Percentiles rank a stretch among this genome's conserved stretches.
These are phyloP conservation scores for Ascochyta clinopodiicola DNA, from an alignment of 2,329 filamentous ascomycete species.

Conservation along the genomic window DNA sequence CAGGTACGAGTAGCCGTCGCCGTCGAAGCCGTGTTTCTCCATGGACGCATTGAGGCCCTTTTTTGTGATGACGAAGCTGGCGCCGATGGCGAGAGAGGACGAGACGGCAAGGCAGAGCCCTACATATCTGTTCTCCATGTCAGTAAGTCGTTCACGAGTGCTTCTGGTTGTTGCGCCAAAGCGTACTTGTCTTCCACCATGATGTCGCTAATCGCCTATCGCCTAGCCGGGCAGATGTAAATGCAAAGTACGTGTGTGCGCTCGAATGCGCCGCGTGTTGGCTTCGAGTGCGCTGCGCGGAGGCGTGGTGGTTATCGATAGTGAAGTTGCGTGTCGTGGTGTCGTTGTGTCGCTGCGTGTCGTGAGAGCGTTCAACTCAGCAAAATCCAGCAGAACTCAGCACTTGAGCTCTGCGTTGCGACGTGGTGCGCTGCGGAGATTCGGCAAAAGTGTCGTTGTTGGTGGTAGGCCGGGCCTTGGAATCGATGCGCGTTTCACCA, in stretches of 20 bases:
- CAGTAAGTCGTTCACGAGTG: constrained; percentile 18
- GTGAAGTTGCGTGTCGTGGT: constrained; percentile 1
- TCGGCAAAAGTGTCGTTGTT: constrained; percentile 4
- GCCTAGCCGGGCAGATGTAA: constrained; percentile 12
- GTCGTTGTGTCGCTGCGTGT: not conserved
- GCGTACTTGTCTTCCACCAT: constrained; percentile 53
- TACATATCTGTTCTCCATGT: constrained; percentile 47
- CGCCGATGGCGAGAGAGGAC: constrained; percentile 50
- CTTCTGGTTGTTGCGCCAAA: constrained; percentile 9
- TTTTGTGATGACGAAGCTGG: constrained; percentile 98
- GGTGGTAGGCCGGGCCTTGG: constrained; percentile 13
- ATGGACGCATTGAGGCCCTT: constrained; percentile 94
- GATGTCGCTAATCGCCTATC: constrained; percentile 20
- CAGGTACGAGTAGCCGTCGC: constrained; percentile 93
- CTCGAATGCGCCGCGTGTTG: constrained; percentile 3
- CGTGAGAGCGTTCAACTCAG: not conserved
- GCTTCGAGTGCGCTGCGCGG: not conserved
- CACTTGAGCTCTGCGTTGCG: constrained; percentile 18
- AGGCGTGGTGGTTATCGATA: constrained; percentile 13
- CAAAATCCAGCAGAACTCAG: constrained; percentile 18
- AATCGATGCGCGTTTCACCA: constrained; percentile 19
- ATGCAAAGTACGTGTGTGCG: not conserved
- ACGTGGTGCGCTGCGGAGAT: constrained; percentile 9
- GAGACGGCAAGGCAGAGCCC: constrained; percentile 50
- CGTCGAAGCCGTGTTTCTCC: constrained; percentile 92